A percentile compares a stretch with the other conserved stretches of the same genome.
Conservation (phyloP, 2,329 filamentous ascomycete species). For the Lithohypha guttulata region DNA sequence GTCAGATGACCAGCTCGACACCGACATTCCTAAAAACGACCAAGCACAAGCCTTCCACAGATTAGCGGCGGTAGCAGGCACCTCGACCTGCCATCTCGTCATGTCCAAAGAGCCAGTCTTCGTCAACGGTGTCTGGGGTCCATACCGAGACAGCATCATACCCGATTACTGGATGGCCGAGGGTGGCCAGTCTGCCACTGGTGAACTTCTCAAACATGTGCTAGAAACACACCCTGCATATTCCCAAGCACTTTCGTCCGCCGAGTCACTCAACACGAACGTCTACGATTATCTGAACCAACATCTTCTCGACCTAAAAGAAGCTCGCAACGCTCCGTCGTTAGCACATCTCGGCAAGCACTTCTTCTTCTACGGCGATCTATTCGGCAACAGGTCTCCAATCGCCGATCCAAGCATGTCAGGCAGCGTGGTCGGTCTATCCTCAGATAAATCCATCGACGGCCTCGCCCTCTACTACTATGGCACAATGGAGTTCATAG, state of each 20-base stretch:
- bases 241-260: slow-evolving; percentile 64
- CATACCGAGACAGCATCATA: slow-evolving; percentile 86
- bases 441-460: slow-evolving; percentile 75
- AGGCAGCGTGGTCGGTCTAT: slow-evolving; percentile 76
- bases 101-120: slow-evolving; percentile 92
- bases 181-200: slow-evolving; percentile 91
- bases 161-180: slow-evolving; percentile 95
- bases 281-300: slow-evolving; percentile 93
- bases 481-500: slow-evolving; percentile 94
- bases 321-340: slow-evolving; percentile 58
- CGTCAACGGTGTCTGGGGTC: slow-evolving; percentile 91
- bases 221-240: slow-evolving; percentile 91
- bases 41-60: slow-evolving; percentile 87
- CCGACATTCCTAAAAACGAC: slow-evolving; percentile 63
- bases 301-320: slow-evolving; percentile 66
- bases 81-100: slow-evolving; percentile 92
- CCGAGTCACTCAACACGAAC: slow-evolving; percentile 72
- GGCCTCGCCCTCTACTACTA: slow-evolving; percentile 89
- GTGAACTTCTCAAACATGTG: slow-evolving; percentile 86
- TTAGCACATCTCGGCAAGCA: slow-evolving; percentile 82
- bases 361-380: slow-evolving; percentile 96
- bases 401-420: slow-evolving; percentile 90
- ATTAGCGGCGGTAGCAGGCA: slow-evolving; percentile 87
- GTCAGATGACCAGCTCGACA: slow-evolving; percentile 54
- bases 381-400: slow-evolving; percentile 93